phyloP scores from a whole-genome alignment of 2,329 filamentous ascomycete species.

The Fusarium albosuccineum region DNA sequence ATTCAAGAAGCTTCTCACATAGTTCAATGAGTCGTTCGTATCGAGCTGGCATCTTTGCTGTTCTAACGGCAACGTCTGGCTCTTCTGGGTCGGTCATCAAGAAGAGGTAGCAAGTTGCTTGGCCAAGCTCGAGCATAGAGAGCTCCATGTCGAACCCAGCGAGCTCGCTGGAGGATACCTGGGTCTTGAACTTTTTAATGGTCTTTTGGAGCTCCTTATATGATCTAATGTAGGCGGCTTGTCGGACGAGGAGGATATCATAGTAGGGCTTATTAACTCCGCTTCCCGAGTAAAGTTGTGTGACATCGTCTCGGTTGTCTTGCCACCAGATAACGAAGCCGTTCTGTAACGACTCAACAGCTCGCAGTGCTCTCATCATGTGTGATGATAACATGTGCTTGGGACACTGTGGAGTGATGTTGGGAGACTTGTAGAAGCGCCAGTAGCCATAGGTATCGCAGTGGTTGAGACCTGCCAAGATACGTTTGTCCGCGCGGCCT shows the following conservation, averaged over 20 bases:
- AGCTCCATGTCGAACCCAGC: neutral
- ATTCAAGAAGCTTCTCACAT: neutral
- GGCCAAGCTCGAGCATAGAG: neutral
- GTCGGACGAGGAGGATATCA: neutral
- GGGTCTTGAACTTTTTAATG: neutral
- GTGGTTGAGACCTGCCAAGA: neutral
- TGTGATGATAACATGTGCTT: neutral
- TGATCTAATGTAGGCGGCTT: neutral
- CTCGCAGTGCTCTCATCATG: neutral
- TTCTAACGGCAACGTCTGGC: neutral
- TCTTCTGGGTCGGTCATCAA: neutral
- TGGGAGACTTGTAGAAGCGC: slow-evolving; percentile 1
- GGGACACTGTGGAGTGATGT: neutral
- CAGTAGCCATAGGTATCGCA: slow-evolving; percentile 1
- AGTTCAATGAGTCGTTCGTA: neutral
- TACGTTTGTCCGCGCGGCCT: neutral
- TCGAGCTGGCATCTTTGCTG: neutral
- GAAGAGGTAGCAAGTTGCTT: neutral
- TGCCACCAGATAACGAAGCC: slow-evolving; percentile 2
- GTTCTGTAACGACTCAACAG: slow-evolving; percentile 11
- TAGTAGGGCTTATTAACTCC: neutral
- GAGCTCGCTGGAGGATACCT: neutral
- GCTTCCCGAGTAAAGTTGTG: neutral
- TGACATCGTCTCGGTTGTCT: neutral
- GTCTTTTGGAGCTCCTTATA: slow-evolving; percentile 1